These are phyloP conservation scores for Termitomyces bulborhizus DNA, from an alignment of 768 basidiomycete species.

Conservation along the genomic window DNA sequence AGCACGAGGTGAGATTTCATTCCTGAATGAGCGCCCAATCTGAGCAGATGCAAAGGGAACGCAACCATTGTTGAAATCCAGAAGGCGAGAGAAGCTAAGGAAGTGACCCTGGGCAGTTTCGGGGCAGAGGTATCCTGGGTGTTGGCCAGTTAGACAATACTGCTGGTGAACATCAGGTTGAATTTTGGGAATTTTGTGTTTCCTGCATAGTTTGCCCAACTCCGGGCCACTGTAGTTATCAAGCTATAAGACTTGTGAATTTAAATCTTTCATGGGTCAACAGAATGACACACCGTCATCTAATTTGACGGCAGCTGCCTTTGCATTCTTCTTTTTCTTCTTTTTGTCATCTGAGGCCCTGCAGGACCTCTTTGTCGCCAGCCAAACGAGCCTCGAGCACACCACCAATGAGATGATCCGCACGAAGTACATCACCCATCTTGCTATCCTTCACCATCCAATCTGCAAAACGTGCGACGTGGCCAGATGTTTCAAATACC, in stretches of 20 bases:
- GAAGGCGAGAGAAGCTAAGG: too few species aligned
- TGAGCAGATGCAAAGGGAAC: too few species aligned
- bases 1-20: conserved; percentile 96
- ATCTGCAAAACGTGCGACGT: conserved; percentile 96
- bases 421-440: conserved; percentile 95
- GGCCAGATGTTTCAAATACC: too few species aligned
- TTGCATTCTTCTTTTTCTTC: conserved; percentile 74
- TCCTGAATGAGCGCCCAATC: too few species aligned
- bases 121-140: conserved; percentile 93
- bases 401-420: conserved; percentile 92
- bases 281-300: conserved; percentile 58
- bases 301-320: conserved; percentile 64
- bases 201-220: conserved; percentile 80
- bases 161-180: conserved; percentile 98
- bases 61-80: too few species aligned
- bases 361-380: conserved; percentile 79
- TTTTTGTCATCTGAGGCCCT: conserved; percentile 63
- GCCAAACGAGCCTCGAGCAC: conserved; percentile 88
- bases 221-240: too few species aligned
- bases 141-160: conserved; percentile 95
- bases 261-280: neutral
- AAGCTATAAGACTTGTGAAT: conserved; percentile 40
- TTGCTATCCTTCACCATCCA: conserved; percentile 98
- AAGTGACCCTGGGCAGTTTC: too few species aligned
- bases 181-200: conserved; percentile 84